Conservation (phyloP, 805 yeast genomes). For the Komagataella populi region DNA sequence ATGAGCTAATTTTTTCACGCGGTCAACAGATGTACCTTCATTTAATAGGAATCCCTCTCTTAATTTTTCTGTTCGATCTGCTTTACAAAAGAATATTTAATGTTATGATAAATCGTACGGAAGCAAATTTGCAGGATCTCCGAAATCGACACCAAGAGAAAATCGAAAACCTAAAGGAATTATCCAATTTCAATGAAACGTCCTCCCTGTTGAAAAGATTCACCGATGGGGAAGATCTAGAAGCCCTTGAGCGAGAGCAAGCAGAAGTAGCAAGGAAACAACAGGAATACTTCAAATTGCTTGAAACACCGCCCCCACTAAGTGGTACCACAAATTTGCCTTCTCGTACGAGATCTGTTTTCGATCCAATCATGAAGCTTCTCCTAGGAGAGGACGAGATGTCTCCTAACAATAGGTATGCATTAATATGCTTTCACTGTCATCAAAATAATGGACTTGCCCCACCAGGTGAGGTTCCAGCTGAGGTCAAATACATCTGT, state of each 20-base stretch:
- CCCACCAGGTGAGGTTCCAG: conserved; percentile 49
- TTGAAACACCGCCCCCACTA: conserved; percentile 6
- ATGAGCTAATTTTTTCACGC: conserved; percentile 3
- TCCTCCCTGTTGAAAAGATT: conserved; percentile 60
- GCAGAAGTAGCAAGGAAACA: conserved; percentile 26
- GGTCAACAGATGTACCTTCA: not conserved
- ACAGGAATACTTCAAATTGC: conserved; percentile 20
- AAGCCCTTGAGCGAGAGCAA: conserved; percentile 25
- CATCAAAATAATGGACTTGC: conserved; percentile 69
- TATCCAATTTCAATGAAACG: conserved; percentile 66
- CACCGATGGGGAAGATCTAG: conserved; percentile 33
- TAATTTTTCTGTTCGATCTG: conserved; percentile 6
- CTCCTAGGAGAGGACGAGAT: conserved; percentile 54
- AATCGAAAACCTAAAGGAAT: conserved; percentile 20
- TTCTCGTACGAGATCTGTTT: conserved; percentile 16
- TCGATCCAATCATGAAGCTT: conserved; percentile 25
- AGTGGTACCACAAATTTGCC: not conserved
- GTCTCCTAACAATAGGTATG: conserved; percentile 46
- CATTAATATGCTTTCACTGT: conserved; percentile 60
- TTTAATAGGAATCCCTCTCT: conserved; percentile 6
- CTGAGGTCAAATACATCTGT: conserved; percentile 41
- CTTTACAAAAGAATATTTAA: conserved; percentile 7
- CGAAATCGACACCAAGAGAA: conserved; percentile 22
- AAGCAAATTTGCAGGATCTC: conserved; percentile 11
- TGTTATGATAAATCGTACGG: conserved; percentile 11